These are phyloP conservation scores for Brassica incana DNA, from an alignment of 345 rosid species.

Conservation along the genomic window DNA sequence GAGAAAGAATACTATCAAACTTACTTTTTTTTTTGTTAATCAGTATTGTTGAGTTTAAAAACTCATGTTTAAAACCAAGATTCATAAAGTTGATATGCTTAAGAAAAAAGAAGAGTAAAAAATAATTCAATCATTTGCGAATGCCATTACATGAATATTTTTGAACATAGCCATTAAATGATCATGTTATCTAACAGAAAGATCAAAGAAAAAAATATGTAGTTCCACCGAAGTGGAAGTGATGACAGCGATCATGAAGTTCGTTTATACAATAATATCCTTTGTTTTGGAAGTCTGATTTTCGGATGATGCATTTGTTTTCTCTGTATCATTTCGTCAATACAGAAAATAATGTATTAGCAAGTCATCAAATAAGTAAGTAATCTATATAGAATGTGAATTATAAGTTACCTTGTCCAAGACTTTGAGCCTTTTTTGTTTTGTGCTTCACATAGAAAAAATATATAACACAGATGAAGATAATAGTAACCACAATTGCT, in stretches of 20 bases:
- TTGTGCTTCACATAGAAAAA: neutral
- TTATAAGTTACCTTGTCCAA: slow-evolving; percentile 15
- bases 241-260: neutral
- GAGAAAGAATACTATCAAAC: neutral
- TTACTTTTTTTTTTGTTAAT: too few species aligned
- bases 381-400: neutral
- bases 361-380: neutral
- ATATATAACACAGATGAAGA: neutral
- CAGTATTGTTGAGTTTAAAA: too few species aligned
- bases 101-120: neutral
- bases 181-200: neutral
- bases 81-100: neutral
- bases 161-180: neutral
- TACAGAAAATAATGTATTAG: neutral
- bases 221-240: neutral
- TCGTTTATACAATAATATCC: neutral
- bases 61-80: neutral
- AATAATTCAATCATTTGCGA: neutral
- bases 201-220: neutral
- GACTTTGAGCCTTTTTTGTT: slow-evolving; percentile 9
- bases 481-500: slow-evolving; percentile 1
- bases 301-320: neutral
- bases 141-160: neutral
- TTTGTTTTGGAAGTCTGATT: slow-evolving; percentile 14
- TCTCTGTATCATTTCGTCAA: neutral